These are phyloP conservation scores for Sphagnurus paluster DNA, from an alignment of 1,284 basidiomycete species.

Conservation along the genomic window DNA sequence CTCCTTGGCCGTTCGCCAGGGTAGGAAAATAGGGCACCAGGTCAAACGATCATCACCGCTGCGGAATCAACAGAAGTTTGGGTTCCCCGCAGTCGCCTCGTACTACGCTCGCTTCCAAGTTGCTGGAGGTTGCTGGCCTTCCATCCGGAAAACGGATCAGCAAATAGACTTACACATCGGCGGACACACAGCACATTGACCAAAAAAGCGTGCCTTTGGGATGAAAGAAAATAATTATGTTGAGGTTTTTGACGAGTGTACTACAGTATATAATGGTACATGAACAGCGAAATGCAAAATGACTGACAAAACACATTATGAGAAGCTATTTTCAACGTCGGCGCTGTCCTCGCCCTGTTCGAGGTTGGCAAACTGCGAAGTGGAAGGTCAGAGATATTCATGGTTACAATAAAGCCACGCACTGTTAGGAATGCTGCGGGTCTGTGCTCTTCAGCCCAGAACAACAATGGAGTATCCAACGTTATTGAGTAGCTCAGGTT, in stretches of 20 bases:
- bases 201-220: too few relatives aligned
- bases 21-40: too few relatives aligned
- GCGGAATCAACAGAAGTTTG: too few relatives aligned
- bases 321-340: conserved; percentile 88
- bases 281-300: conserved; percentile 22
- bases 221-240: neutral
- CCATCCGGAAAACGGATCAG: too few relatives aligned
- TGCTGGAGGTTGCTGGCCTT: too few relatives aligned
- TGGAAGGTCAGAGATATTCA: conserved; percentile 3
- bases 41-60: too few relatives aligned
- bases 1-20: too few relatives aligned
- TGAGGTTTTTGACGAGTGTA: conserved; percentile 7
- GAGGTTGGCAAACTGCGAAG: conserved; percentile 76
- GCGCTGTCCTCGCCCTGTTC: conserved; percentile 87
- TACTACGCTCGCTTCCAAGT: too few relatives aligned
- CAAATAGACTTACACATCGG: too few relatives aligned
- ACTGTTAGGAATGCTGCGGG: conserved; percentile 89
- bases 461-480: conserved; percentile 88
- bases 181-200: too few relatives aligned
- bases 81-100: too few relatives aligned
- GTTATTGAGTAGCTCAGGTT: conserved; percentile 85
- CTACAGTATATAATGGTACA: conserved; percentile 15
- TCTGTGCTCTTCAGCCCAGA: conserved; percentile 96
- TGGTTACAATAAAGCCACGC: conserved; percentile 31
- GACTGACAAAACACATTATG: conserved; percentile 36